These are phyloP conservation scores for Begonia masoniana DNA, from an alignment of 306 rosid species.

Conservation along the genomic window DNA sequence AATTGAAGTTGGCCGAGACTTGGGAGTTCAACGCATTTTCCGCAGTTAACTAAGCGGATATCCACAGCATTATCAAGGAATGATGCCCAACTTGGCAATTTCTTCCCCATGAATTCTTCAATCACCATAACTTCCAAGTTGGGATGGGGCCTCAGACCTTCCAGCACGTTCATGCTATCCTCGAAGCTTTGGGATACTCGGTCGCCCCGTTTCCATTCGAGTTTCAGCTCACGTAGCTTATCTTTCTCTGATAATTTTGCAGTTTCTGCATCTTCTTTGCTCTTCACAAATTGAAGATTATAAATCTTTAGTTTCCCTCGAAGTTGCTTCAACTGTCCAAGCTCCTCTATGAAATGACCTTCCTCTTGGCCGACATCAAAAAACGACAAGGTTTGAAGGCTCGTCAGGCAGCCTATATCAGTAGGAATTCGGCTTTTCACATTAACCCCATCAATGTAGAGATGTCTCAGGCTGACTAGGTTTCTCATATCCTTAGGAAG, in stretches of 20 bases:
- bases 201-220: neutral
- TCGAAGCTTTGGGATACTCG: neutral
- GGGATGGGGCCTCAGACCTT: conserved; percentile 7
- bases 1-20: conserved; percentile 2
- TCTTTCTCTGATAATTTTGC: conserved; percentile 5
- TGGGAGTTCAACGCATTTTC: conserved; percentile 1
- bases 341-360: conserved; percentile 5
- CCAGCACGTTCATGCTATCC: conserved; percentile 2
- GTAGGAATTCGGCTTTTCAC: neutral
- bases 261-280: conserved; percentile 2
- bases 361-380: conserved; percentile 3
- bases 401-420: conserved; percentile 1
- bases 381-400: conserved; percentile 6
- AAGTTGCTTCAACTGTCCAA: conserved; percentile 3
- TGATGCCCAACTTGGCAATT: neutral
- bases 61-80: conserved; percentile 3
- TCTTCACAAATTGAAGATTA: conserved; percentile 2
- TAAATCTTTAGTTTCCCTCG: conserved; percentile 2
- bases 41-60: neutral
- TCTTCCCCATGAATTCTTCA: neutral
- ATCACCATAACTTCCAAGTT: conserved; percentile 5
- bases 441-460: neutral
- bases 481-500: conserved; percentile 7
- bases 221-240: neutral
- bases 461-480: conserved; percentile 6